Conservation (phyloP, 164 flowering plant species). For the Dillenia turbinata region DNA sequence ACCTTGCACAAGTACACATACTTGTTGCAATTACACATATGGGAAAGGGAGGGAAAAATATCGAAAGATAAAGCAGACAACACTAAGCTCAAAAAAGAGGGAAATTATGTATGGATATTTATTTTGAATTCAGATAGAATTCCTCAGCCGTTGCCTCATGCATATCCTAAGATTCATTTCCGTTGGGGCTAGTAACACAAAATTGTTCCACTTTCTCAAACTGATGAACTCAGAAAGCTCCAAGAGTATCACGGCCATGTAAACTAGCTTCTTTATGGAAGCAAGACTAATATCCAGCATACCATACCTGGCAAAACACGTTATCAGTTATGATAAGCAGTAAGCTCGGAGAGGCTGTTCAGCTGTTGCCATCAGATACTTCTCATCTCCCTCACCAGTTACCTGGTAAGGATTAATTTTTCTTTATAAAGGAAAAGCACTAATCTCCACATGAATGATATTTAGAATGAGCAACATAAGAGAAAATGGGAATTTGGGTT, state of each 20-base stretch:
- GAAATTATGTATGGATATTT: too few relatives aligned
- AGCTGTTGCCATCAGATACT: constrained; percentile 92
- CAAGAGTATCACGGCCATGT: constrained; percentile 93
- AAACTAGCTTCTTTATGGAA: constrained; percentile 98
- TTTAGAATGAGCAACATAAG: too few relatives aligned
- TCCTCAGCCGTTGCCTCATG: constrained; percentile 84
- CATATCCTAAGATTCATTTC: constrained; percentile 81
- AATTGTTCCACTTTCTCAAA: constrained; percentile 98
- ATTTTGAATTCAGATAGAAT: constrained; percentile 29
- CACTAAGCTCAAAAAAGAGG: too few relatives aligned
- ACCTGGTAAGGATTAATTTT: constrained; percentile 44
- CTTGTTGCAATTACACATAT: too few relatives aligned
- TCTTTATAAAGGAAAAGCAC: too few relatives aligned
- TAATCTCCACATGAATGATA: too few relatives aligned
- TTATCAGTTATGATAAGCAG: constrained; percentile 55
- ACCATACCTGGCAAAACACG: constrained; percentile 56
- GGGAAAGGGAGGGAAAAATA: too few relatives aligned
- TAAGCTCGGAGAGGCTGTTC: constrained; percentile 77
- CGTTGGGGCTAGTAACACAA: constrained; percentile 81
- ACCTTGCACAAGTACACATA: too few relatives aligned
- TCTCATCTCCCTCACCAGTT: constrained; percentile 96
- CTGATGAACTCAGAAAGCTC: constrained; percentile 92
- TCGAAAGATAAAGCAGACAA: too few relatives aligned
- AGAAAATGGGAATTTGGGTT: too few relatives aligned
- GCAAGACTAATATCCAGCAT: constrained; percentile 94